Percentiles rank a stretch among this genome's conserved stretches.
phyloP scores from a whole-genome alignment of 2,329 filamentous ascomycete genomes.

The Penicillium vulpinum region DNA sequence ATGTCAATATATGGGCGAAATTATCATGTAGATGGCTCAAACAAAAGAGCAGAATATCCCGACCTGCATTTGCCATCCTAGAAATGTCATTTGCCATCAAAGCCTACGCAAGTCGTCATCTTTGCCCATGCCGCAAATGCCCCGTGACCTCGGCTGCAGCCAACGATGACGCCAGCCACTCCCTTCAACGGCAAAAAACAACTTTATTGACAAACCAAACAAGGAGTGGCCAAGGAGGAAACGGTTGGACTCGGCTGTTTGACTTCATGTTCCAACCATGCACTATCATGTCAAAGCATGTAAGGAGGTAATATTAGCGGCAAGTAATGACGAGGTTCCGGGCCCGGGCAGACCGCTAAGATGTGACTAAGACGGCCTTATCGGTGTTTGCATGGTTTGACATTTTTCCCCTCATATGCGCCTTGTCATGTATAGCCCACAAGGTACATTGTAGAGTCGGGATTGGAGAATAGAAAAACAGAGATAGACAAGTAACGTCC shows the following conservation, averaged over 20 bases:
- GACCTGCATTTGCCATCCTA: no score
- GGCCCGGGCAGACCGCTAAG: not conserved
- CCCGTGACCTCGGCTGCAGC: slow-evolving; percentile 3
- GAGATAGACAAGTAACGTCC: not conserved
- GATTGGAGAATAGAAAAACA: slow-evolving; percentile 5
- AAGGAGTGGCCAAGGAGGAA: not conserved
- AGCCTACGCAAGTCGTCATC: slow-evolving; percentile 1
- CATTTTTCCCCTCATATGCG: slow-evolving; percentile 6
- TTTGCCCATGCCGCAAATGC: not conserved
- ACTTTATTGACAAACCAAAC: slow-evolving; percentile 2
- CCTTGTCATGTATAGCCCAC: not conserved
- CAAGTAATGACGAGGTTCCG: not conserved
- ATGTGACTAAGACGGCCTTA: slow-evolving; percentile 5
- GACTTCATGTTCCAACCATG: not conserved
- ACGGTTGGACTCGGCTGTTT: not conserved
- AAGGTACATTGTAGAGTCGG: slow-evolving; percentile 6
- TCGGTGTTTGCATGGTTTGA: slow-evolving; percentile 9
- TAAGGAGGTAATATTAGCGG: not conserved
- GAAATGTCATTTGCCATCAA: not conserved
- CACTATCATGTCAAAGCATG: not conserved
- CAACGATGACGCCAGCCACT: slow-evolving; percentile 4
- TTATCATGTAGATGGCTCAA: not conserved
- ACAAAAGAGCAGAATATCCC: not conserved
- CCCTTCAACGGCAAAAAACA: not conserved
- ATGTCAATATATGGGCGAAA: not conserved